Conservation (phyloP, 2,329 filamentous ascomycete species). For the Trichothecium sympodiale region DNA sequence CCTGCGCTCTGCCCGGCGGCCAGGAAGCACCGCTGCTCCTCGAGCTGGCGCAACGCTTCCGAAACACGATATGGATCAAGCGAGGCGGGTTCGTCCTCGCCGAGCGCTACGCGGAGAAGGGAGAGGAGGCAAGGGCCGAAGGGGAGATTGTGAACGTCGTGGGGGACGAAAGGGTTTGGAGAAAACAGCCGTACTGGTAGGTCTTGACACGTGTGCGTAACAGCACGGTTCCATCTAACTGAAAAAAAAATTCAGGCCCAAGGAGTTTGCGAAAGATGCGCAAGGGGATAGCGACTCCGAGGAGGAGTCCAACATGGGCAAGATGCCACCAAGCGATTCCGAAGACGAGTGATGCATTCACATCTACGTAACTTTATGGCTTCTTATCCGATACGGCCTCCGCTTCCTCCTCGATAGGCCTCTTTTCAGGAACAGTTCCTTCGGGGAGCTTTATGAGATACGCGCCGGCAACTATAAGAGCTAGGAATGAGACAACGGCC, state of each 20-base stretch:
- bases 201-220: conserved; percentile 8
- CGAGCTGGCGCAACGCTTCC: conserved; percentile 75
- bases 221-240: conserved; percentile 1
- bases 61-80: conserved; percentile 89
- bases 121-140: conserved; percentile 64
- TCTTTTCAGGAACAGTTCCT: conserved; percentile 28
- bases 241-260: conserved; percentile 46
- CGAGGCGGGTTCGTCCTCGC: conserved; percentile 79
- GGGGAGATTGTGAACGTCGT: conserved; percentile 93
- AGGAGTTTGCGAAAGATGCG: conserved; percentile 60
- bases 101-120: conserved; percentile 52
- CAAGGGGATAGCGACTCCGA: conserved; percentile 57
- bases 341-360: conserved; percentile 46
- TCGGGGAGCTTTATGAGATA: conserved; percentile 35
- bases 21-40: conserved; percentile 49
- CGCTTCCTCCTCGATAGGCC: conserved; percentile 17
- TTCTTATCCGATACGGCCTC: too few species aligned
- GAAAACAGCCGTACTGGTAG: conserved; percentile 80
- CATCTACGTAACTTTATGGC: conserved; percentile 12
- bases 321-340: conserved; percentile 73
- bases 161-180: conserved; percentile 82
- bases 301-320: conserved; percentile 70
- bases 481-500: conserved; percentile 60
- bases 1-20: conserved; percentile 58
- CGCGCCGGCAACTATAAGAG: conserved; percentile 50